phyloP scores from a whole-genome alignment of 1,139 yeast genomes.

The Oligophagozyma castellii region DNA sequence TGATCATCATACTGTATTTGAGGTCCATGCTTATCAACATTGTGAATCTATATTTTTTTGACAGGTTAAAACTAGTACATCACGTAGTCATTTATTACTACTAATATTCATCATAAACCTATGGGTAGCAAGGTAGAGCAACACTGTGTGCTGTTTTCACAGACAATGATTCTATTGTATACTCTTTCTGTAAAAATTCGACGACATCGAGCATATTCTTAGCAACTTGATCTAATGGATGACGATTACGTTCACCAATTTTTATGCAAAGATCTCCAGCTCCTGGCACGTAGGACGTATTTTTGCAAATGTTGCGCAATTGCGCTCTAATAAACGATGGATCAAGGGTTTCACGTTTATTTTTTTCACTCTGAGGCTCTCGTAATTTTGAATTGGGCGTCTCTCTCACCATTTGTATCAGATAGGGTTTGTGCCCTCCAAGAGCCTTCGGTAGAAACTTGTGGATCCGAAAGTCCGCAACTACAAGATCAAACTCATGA shows the following conservation, averaged over 20 bases:
- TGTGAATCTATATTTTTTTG: no score
- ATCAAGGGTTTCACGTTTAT: constrained; percentile 27
- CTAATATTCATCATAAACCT: no score
- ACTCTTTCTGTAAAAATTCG: constrained; percentile 33
- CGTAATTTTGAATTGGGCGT: constrained; percentile 35
- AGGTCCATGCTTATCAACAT: no score
- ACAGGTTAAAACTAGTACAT: no score
- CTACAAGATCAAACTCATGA: constrained; percentile 49
- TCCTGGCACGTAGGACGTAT: constrained; percentile 47
- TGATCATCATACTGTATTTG: no score
- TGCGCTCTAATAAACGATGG: constrained; percentile 48
- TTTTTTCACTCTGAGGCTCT: constrained; percentile 14
- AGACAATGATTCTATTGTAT: constrained; percentile 36
- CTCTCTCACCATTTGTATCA: constrained; percentile 56
- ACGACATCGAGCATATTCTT: constrained; percentile 45
- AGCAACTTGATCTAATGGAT: constrained; percentile 29
- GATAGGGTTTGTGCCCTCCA: constrained; percentile 22
- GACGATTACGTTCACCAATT: constrained; percentile 40
- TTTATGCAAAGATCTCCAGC: constrained; percentile 33
- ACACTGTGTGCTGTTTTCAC: constrained; percentile 52
- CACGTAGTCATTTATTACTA: no score
- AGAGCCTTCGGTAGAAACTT: constrained; percentile 38
- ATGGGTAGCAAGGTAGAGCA: constrained; percentile 36
- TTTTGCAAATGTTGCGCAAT: constrained; percentile 44
- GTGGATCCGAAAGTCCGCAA: constrained; percentile 53